Evolutionary conservation across 2,329 filamentous ascomycete genomes (phyloP).

Genomic region (Fusarium redolens): DNA sequence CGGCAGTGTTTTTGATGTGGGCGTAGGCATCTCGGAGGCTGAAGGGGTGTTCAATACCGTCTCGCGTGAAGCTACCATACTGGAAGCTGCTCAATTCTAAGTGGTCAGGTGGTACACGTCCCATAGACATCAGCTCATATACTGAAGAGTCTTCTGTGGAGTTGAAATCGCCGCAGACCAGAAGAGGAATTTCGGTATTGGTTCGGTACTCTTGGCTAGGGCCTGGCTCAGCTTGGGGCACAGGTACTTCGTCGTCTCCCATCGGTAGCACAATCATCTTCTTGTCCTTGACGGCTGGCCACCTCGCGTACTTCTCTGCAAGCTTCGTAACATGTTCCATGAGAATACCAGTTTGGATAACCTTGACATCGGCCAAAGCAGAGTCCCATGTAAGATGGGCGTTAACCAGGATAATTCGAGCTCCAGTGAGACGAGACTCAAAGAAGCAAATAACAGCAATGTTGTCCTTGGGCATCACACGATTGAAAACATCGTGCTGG

Average conservation of each 20-base stretch:
- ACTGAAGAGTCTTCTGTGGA: constrained; percentile 88
- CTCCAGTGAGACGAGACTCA: constrained; percentile 91
- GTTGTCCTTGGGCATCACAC: constrained; percentile 98
- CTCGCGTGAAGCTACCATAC: constrained; percentile 92
- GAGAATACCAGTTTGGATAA: constrained; percentile 93
- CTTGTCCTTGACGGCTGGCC: constrained; percentile 86
- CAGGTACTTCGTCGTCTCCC: constrained; percentile 59
- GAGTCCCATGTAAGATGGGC: constrained; percentile 97
- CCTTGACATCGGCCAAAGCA: constrained; percentile 89
- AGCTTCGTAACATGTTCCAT: constrained; percentile 92
- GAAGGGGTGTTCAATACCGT: constrained; percentile 95
- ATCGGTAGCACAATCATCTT: constrained; percentile 62
- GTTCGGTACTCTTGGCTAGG: constrained; percentile 89
- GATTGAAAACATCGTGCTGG: constrained; percentile 97
- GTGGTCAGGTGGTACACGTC: constrained; percentile 81
- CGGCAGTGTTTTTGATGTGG: constrained; percentile 81
- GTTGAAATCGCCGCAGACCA: constrained; percentile 97
- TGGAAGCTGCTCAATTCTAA: constrained; percentile 82
- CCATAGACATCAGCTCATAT: constrained; percentile 87
- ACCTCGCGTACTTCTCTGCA: constrained; percentile 85
- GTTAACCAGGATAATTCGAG: constrained; percentile 91
- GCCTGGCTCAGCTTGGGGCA: constrained; percentile 71
- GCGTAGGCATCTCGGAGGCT: constrained; percentile 91
- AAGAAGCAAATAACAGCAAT: constrained; percentile 93
- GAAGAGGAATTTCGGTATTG: constrained; percentile 87